Base-by-base conservation (phyloP, 331 rosid genomes). In the Pyracantha coccinea region DNA sequence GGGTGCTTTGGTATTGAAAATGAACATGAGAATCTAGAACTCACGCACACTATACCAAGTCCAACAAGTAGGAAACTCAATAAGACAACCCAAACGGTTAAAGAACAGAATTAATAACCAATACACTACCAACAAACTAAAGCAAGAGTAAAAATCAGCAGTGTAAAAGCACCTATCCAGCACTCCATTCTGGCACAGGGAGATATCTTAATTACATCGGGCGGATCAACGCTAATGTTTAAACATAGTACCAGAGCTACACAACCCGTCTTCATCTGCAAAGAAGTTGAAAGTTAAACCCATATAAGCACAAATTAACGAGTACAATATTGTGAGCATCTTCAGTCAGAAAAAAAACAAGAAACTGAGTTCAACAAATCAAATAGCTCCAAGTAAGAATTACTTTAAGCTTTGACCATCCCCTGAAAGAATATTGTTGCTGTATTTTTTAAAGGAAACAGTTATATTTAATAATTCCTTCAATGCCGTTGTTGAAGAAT, bases 181-280 rank as follows among this genome's bases (percentile, higher is more conserved):
- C 97, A 95, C 96, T 95, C 99, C 97, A 95, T 95, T 88, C 99
- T 86, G 84, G 98, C 99, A 83, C 99, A 92, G 68, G 99, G 97
- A 71, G 99, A 88, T 76, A 95, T 95, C 89, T 95, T 95, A 85
- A 95, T 92, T 67, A 95, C 96, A 88, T 95, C 97, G 20, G 99
- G 99, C 53, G 98, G 98, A 83, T 95, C 97, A 45, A 95, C 97
- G 83, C 92, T 88, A 82, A 95, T 95, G 89, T 95, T 95, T 79
- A 95, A 88, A 85, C 98, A 95, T 78, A 92, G 86, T 64, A 90
- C 99, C 78, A 95, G 92, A 78, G 98, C 98, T 74, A 90, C 99
- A 85, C 90, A 95, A 89, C 97, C 98, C 2, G 99, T 95, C 91
- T 92, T 95, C 98, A 90, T 92, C 98, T 95, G 97, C 97, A 80